Evolutionary conservation across 495 filamentous ascomycete genomes (phyloP).

Genomic region (Chaetomium tenue): DNA sequence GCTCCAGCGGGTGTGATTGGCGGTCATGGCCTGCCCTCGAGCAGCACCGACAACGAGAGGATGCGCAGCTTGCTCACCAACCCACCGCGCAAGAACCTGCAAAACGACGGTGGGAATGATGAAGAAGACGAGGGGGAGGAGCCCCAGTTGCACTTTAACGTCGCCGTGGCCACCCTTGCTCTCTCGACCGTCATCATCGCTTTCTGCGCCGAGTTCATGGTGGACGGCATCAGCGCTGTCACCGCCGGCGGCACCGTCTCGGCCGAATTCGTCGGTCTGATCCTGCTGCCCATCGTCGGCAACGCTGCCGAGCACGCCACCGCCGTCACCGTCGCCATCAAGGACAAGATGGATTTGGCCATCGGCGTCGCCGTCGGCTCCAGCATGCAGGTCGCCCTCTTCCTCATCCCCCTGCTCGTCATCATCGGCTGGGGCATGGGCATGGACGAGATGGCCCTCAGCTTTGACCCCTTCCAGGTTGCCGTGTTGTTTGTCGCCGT

Average conservation of each 20-base stretch:
- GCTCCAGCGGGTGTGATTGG: conserved; percentile 53
- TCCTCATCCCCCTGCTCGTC: conserved; percentile 74
- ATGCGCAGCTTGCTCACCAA: conserved; percentile 30
- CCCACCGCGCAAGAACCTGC: conserved; percentile 13
- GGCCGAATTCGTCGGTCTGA: conserved; percentile 77
- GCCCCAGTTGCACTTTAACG: conserved; percentile 66
- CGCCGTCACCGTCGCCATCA: conserved; percentile 78
- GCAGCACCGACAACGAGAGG: conserved; percentile 30
- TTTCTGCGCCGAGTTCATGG: conserved; percentile 88
- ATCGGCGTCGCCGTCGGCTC: conserved; percentile 84
- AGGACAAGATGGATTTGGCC: conserved; percentile 88
- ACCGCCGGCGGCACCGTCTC: conserved; percentile 57
- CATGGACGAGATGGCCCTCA: conserved; percentile 64
- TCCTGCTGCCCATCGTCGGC: conserved; percentile 84
- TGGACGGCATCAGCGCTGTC: conserved; percentile 70
- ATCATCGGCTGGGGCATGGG: conserved; percentile 81
- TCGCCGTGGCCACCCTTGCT: conserved; percentile 68
- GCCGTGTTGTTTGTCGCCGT: conserved; percentile 76
- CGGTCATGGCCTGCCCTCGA: conserved; percentile 43
- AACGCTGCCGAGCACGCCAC: conserved; percentile 88
- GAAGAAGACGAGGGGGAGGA: conserved; percentile 58
- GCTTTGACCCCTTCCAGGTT: conserved; percentile 81
- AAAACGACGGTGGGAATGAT: conserved; percentile 28
- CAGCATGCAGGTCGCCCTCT: conserved; percentile 81
- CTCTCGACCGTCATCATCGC: conserved; percentile 77